Evolutionary conservation across 495 filamentous ascomycete species (phyloP).

Genomic region (Talaromyces thailandensis): DNA sequence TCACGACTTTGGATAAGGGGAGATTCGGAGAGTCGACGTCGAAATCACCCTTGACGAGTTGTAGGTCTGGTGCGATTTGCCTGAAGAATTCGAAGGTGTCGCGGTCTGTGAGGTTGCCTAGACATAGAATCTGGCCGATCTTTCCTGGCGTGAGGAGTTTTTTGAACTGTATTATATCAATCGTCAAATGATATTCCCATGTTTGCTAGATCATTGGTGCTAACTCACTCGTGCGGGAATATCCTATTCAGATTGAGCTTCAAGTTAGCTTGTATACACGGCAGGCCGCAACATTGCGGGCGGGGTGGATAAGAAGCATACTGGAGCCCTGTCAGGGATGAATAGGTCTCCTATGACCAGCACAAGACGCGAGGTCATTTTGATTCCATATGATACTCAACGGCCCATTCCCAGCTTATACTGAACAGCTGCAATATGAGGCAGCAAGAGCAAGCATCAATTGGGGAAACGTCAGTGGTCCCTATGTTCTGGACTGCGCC

Average conservation of each 20-base stretch:
- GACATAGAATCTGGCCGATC: conserved; percentile 93
- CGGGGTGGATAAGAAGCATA: conserved; percentile 27
- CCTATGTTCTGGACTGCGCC: neutral
- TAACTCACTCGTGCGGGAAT: conserved; percentile 74
- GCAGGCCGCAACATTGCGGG: neutral
- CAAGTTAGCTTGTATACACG: neutral
- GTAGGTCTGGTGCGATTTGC: conserved; percentile 82
- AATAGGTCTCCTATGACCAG: conserved; percentile 95
- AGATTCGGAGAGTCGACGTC: conserved; percentile 89
- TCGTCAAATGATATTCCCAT: neutral
- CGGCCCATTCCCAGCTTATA: conserved; percentile 17
- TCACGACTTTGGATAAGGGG: conserved; percentile 86
- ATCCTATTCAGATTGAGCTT: conserved; percentile 47
- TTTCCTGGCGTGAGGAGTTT: conserved; percentile 97
- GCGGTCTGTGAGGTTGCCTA: conserved; percentile 94
- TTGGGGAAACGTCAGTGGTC: neutral
- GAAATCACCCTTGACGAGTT: conserved; percentile 89
- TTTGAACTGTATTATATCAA: conserved; percentile 61
- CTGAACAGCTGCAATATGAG: neutral
- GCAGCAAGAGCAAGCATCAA: neutral
- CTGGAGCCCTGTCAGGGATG: conserved; percentile 91
- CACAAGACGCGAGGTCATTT: conserved; percentile 73
- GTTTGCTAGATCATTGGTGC: neutral
- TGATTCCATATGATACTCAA: conserved; percentile 19
- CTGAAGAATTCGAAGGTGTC: conserved; percentile 93